Conservation (phyloP, 805 yeast species). For the Nakazawaea anatomiae region DNA sequence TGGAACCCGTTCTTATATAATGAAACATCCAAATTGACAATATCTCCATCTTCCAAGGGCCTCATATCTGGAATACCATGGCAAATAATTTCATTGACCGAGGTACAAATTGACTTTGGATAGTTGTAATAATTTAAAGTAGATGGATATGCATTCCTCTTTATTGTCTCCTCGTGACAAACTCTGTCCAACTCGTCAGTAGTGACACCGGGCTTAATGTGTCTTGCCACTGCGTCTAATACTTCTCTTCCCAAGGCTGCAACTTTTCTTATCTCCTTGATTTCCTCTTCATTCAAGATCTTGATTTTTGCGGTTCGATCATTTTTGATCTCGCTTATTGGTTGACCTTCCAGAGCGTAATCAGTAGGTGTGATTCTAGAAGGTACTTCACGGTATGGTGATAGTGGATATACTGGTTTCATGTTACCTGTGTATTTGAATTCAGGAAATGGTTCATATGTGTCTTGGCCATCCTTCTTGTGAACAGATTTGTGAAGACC, state of each 20-base stretch:
- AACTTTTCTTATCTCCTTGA: slow-evolving; percentile 71
- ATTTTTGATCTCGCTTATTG: slow-evolving; percentile 68
- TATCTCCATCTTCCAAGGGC: slow-evolving; percentile 87
- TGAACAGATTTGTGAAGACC: slow-evolving; percentile 72
- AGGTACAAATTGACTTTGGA: slow-evolving; percentile 90
- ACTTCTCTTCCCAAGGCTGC: slow-evolving; percentile 78
- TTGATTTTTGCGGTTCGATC: slow-evolving; percentile 65
- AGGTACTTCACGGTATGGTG: slow-evolving; percentile 68
- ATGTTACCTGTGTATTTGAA: slow-evolving; percentile 69
- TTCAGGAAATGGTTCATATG: slow-evolving; percentile 84
- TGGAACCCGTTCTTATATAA: slow-evolving; percentile 84
- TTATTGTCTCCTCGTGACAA: slow-evolving; percentile 83
- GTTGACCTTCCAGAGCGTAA: slow-evolving; percentile 76
- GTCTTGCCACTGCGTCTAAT: slow-evolving; percentile 82
- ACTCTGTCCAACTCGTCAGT: slow-evolving; percentile 87
- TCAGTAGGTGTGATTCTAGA: slow-evolving; percentile 72
- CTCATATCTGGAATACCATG: slow-evolving; percentile 96
- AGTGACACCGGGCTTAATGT: slow-evolving; percentile 80
- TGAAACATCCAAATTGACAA: slow-evolving; percentile 85
- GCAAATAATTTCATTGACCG: slow-evolving; percentile 91
- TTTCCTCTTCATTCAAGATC: slow-evolving; percentile 58
- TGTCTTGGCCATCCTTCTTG: slow-evolving; percentile 47
- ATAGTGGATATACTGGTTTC: slow-evolving; percentile 76
- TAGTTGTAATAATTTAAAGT: slow-evolving; percentile 91
- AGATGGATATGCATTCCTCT: slow-evolving; percentile 88